A percentile compares a stretch with the other conserved stretches of the same genome.
These are phyloP conservation scores for Galerina marginata DNA, from an alignment of 768 basidiomycete species.

Conservation along the genomic window DNA sequence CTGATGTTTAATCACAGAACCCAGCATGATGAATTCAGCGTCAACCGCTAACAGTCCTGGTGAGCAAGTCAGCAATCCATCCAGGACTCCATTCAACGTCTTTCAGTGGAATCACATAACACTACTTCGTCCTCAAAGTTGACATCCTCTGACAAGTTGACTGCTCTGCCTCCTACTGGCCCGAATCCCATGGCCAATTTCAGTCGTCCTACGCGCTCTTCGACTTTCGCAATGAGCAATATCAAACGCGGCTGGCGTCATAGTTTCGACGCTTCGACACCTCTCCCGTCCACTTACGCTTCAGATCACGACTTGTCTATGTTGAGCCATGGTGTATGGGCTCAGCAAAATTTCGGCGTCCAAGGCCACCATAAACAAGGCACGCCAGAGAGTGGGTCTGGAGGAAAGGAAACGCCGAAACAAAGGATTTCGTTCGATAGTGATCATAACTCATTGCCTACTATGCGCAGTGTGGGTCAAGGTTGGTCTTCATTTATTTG, in stretches of 20 bases:
- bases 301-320: conserved; percentile 26
- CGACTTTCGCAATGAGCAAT: conserved; percentile 22
- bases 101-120: conserved; percentile 5
- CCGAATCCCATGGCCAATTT: not conserved
- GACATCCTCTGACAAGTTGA: conserved; percentile 14
- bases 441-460: conserved; percentile 47
- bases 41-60: conserved; percentile 3
- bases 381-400: conserved; percentile 39
- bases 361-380: conserved; percentile 1
- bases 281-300: conserved; percentile 45
- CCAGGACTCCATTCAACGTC: not conserved
- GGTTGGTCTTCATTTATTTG: conserved; percentile 31
- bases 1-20: not conserved
- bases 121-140: conserved; percentile 7
- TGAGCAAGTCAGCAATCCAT: not conserved
- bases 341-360: not conserved
- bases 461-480: conserved; percentile 44
- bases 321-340: conserved; percentile 7
- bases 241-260: conserved; percentile 38
- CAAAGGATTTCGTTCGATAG: conserved; percentile 62
- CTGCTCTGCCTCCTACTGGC: conserved; percentile 8
- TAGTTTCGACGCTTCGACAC: conserved; percentile 47
- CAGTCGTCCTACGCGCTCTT: not conserved
- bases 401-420: conserved; percentile 48
- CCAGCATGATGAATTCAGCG: not conserved